A percentile compares a stretch with the other conserved stretches of the same genome.
Evolutionary conservation across 2,329 filamentous ascomycete genomes (phyloP).

Genomic region (Fusarium sp.): DNA sequence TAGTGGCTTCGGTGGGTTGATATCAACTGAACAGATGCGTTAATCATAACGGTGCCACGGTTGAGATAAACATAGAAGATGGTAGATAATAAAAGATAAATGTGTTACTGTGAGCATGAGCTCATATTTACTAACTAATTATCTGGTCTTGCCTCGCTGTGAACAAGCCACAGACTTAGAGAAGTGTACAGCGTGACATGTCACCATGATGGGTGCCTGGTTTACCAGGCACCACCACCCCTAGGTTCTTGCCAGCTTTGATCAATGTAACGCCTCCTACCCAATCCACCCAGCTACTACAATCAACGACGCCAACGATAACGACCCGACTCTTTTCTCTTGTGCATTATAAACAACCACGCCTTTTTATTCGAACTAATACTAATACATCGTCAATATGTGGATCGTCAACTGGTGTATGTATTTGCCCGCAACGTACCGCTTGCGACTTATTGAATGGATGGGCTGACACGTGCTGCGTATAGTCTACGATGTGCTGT

Average conservation of each 20-base stretch:
- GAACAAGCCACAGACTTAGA: slow-evolving; percentile 19
- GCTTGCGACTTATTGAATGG: slow-evolving; percentile 7
- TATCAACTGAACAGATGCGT: neutral
- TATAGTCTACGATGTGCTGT: slow-evolving; percentile 86
- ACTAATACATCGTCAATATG: slow-evolving; percentile 66
- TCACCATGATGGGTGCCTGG: slow-evolving; percentile 43
- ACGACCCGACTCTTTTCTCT: slow-evolving; percentile 25
- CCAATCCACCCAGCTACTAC: slow-evolving; percentile 34
- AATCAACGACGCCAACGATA: slow-evolving; percentile 44
- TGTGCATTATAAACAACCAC: slow-evolving; percentile 27
- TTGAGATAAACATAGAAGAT: neutral
- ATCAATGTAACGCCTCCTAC: slow-evolving; percentile 37
- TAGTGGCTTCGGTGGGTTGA: neutral
- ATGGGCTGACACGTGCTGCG: slow-evolving; percentile 51
- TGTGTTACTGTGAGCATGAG: neutral
- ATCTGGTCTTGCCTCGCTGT: neutral
- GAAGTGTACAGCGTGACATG: slow-evolving; percentile 37
- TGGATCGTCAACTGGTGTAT: slow-evolving; percentile 98
- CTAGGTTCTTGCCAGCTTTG: slow-evolving; percentile 47
- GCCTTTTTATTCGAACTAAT: slow-evolving; percentile 38
- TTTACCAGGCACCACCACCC: slow-evolving; percentile 43
- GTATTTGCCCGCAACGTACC: slow-evolving; percentile 50
- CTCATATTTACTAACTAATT: neutral
- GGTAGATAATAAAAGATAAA: neutral
- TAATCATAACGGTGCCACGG: neutral